phyloP scores from a whole-genome alignment of 768 basidiomycete genomes.

The Tylopilus balloui region DNA sequence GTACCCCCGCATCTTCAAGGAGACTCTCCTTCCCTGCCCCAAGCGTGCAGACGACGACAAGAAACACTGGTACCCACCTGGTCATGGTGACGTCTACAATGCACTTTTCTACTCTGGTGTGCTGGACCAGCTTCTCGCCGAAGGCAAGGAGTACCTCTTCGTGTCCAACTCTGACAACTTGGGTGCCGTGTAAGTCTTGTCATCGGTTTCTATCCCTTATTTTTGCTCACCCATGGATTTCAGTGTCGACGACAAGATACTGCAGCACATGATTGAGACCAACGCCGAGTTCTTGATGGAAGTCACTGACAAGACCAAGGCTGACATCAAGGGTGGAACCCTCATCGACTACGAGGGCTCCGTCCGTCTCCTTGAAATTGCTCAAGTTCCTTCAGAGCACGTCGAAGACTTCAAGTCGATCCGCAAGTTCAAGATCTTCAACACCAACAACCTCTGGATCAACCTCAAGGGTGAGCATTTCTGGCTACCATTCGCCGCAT shows the following conservation, averaged over 20 bases:
- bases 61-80: slow-evolving; percentile 72
- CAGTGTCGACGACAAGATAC: slow-evolving; percentile 64
- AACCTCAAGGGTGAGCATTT: slow-evolving; percentile 40
- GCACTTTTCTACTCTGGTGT: slow-evolving; percentile 67
- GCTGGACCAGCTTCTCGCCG: slow-evolving; percentile 63
- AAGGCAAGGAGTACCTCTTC: slow-evolving; percentile 76
- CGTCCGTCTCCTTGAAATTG: slow-evolving; percentile 69
- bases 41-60: slow-evolving; percentile 56
- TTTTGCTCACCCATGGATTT: slow-evolving; percentile 1
- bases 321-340: slow-evolving; percentile 71
- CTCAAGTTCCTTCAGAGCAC: slow-evolving; percentile 69
- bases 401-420: slow-evolving; percentile 71
- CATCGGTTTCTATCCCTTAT: not conserved
- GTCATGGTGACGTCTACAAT: slow-evolving; percentile 74
- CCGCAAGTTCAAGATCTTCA: slow-evolving; percentile 80
- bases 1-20: slow-evolving; percentile 70
- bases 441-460: slow-evolving; percentile 66
- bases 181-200: slow-evolving; percentile 51
- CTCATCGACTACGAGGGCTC: slow-evolving; percentile 66
- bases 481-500: not conserved
- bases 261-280: slow-evolving; percentile 60
- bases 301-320: slow-evolving; percentile 81
- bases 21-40: slow-evolving; percentile 61
- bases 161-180: slow-evolving; percentile 77
- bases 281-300: slow-evolving; percentile 71